These are phyloP conservation scores for Rubia peregrina DNA, from an alignment of 305 asterid species.

Conservation along the genomic window DNA sequence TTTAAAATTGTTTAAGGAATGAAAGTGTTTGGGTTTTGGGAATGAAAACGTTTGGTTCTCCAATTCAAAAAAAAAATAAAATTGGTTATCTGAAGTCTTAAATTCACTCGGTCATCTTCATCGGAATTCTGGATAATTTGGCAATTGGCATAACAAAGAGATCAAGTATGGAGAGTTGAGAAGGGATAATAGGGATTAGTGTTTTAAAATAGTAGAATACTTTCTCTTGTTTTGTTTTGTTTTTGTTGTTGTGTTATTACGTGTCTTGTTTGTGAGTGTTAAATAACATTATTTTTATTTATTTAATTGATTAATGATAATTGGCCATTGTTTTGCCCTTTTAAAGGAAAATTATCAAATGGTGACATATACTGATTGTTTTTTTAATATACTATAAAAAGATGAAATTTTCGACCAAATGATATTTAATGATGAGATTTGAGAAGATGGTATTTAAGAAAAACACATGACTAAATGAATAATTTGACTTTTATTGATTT, in stretches of 20 bases:
- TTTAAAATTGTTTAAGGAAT: not conserved
- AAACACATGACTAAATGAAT: too few relatives aligned
- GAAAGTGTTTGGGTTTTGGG: not conserved
- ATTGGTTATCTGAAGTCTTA: not conserved
- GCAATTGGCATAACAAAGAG: not conserved
- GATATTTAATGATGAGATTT: too few relatives aligned
- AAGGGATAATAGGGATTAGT: not conserved
- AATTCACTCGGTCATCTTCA: not conserved
- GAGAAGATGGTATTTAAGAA: too few relatives aligned
- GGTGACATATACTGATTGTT: too few relatives aligned
- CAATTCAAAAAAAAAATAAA: not conserved
- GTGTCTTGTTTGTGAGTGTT: not conserved
- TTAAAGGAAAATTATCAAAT: too few relatives aligned
- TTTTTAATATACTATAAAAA: too few relatives aligned
- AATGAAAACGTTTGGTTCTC: not conserved
- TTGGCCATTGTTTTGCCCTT: too few relatives aligned
- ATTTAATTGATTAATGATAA: too few relatives aligned
- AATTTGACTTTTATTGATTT: too few relatives aligned
- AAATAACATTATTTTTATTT: not conserved
- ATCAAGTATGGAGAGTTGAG: not conserved
- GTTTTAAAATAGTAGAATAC: too few relatives aligned
- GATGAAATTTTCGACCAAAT: too few relatives aligned
- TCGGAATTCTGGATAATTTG: not conserved
- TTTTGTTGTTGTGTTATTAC: not conserved
- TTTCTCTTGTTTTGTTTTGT: not conserved